Evolutionary conservation across 331 rosid species (phyloP).

Genomic region (Malus hybrid): DNA sequence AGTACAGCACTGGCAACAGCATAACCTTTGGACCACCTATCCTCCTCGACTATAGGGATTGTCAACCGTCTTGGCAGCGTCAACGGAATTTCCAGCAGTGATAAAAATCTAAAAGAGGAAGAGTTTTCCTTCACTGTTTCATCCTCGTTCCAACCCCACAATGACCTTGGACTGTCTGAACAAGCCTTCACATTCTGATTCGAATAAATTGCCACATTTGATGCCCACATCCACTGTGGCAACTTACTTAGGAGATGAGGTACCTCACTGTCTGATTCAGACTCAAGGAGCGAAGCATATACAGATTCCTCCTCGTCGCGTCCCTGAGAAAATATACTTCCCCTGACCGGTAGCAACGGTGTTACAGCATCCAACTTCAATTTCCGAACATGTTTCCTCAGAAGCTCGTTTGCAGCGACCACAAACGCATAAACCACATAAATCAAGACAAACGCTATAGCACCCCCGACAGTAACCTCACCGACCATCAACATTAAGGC

Average conservation of each 20-base stretch:
- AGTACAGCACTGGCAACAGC: slow-evolving; percentile 72
- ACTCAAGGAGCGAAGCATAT: slow-evolving; percentile 59
- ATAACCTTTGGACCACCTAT: slow-evolving; percentile 70
- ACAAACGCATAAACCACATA: slow-evolving; percentile 68
- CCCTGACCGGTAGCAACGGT: slow-evolving; percentile 85
- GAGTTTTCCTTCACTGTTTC: slow-evolving; percentile 13
- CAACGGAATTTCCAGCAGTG: slow-evolving; percentile 64
- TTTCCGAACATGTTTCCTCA: slow-evolving; percentile 57
- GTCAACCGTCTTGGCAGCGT: slow-evolving; percentile 79
- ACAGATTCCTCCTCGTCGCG: slow-evolving; percentile 58
- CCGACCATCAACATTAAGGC: slow-evolving; percentile 65
- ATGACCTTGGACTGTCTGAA: slow-evolving; percentile 55
- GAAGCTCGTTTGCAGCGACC: slow-evolving; percentile 78
- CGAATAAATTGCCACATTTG: slow-evolving; percentile 90
- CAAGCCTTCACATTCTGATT: slow-evolving; percentile 46
- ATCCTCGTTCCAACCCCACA: slow-evolving; percentile 95
- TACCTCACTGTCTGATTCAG: slow-evolving; percentile 52
- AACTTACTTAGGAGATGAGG: slow-evolving; percentile 73
- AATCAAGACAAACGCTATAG: slow-evolving; percentile 66
- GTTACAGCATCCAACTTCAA: slow-evolving; percentile 67
- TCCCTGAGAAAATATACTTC: slow-evolving; percentile 62
- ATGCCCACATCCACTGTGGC: slow-evolving; percentile 99
- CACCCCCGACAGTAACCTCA: slow-evolving; percentile 47
- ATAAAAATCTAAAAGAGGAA: slow-evolving; percentile 37
- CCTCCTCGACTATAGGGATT: slow-evolving; percentile 77